Conservation (phyloP, 805 yeast genomes). For the Millerago galiae region DNA sequence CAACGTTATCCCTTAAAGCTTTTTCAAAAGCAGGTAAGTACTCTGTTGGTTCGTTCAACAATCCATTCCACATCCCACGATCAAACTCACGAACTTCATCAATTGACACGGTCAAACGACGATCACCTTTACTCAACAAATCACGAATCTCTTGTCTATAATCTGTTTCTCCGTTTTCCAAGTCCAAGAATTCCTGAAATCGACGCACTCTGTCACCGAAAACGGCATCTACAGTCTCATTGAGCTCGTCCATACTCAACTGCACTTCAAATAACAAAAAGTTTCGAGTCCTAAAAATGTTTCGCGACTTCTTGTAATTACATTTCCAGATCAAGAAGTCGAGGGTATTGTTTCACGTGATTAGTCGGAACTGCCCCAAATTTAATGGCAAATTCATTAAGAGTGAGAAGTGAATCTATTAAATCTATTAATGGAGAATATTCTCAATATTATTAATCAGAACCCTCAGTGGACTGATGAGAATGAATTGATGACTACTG, state of each 20-base stretch:
- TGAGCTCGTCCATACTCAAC: conserved; percentile 18
- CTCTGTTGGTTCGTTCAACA: conserved; percentile 73
- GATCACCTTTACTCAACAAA: conserved; percentile 61
- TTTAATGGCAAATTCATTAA: no score
- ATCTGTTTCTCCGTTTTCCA: conserved; percentile 46
- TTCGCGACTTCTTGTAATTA: background rate
- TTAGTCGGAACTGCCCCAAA: background rate
- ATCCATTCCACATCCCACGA: conserved; percentile 67
- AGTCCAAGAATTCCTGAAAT: conserved; percentile 80
- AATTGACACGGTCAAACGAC: conserved; percentile 65
- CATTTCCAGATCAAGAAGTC: conserved; percentile 4
- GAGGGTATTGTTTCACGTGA: background rate
- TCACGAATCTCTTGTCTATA: conserved; percentile 66
- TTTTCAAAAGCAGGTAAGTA: conserved; percentile 83
- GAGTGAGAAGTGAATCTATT: no score
- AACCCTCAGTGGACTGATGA: conserved; percentile 7
- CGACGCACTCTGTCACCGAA: conserved; percentile 81
- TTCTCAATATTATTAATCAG: conserved; percentile 1
- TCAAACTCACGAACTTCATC: conserved; percentile 89
- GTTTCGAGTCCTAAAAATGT: no score
- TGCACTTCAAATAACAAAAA: background rate
- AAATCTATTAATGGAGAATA: background rate
- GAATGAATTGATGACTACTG: conserved; percentile 14
- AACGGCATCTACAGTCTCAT: conserved; percentile 32
- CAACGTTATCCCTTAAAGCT: conserved; percentile 75